Base-by-base conservation (phyloP, 257 asterid genomes). In the Solanum gandarillasii region DNA sequence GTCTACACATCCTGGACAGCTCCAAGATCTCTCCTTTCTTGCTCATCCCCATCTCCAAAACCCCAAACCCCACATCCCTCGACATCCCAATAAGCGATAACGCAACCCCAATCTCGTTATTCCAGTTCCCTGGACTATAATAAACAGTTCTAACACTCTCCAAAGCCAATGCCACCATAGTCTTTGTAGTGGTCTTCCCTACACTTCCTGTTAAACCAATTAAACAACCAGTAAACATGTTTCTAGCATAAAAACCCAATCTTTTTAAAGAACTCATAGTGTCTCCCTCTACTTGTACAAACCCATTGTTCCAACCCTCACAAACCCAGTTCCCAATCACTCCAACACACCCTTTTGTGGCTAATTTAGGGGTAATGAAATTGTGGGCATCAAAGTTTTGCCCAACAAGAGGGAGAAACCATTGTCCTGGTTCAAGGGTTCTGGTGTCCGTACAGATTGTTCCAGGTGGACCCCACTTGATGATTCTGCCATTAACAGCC, bases 21-120 rank as follows among this genome's bases (percentile, higher is more conserved):
- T 87, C 90, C 87, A 91, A 87, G 11, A 91, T 91, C 1, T 91
- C 92, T 36, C 92, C 91, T 83, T 74, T 86, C 86, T 25, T 36
- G 41, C 89, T 89, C 92, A 91, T 91, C 60, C 91, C 92, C 82
- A 91, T 16, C 85, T 91, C 91, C 86, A 91, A 41, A 72, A 91
- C 89, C 43, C 90, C 92, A 87, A 87, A 90, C 73, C 58, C 86
- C 36, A 43, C 85, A 89, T 83, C 65, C 86, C 88, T 85, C 10
- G 85, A 52, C 90, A 89, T 81, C 88, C 91, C 90, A 20, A 89
- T 52, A 32, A 91, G 90, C 34, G 90, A 89, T 84, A 90, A 58
- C 6, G 91, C 88, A 4, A 91, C 90, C 34, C 92, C 91, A 25
- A 86, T 86, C 27, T 83, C 89, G 68, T 86, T 91, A 11, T 91